Evolutionary conservation across 169 alveolate genomes (phyloP).

Genomic region (Plasmodium chabaudi): DNA sequence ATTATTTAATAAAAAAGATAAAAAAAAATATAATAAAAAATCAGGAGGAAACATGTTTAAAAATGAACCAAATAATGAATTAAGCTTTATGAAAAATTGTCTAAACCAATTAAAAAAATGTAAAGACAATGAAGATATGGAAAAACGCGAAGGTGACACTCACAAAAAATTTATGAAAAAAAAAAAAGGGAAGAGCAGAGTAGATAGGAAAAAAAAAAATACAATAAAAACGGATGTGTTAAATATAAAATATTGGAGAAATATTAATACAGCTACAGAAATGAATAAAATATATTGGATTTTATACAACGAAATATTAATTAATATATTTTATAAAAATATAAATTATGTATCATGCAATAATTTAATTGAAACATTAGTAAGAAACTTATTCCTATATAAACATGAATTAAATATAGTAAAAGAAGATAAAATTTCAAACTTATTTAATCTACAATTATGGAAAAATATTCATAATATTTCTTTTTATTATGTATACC

Average conservation of each 20-base stretch:
- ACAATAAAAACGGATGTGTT: constrained; percentile 14
- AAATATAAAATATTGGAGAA: constrained; percentile 70
- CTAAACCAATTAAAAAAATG: background rate
- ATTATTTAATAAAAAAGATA: constrained; percentile 24
- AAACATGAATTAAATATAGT: constrained; percentile 43
- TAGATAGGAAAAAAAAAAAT: constrained; percentile 16
- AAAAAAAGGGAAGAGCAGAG: background rate
- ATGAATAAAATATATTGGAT: constrained; percentile 61
- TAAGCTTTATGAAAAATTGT: background rate
- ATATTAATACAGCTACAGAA: constrained; percentile 56
- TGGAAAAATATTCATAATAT: constrained; percentile 56
- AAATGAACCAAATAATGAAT: background rate
- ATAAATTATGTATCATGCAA: constrained; percentile 56
- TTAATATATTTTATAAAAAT: constrained; percentile 46
- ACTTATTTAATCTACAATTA: constrained; percentile 39
- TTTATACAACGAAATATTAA: constrained; percentile 51
- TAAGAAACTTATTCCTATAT: constrained; percentile 35
- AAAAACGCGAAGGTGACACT: background rate
- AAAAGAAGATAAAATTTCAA: constrained; percentile 29
- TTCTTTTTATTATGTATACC: constrained; percentile 53
- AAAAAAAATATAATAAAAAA: background rate
- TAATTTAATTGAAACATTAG: constrained; percentile 45
- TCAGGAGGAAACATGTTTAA: background rate
- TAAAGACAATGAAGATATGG: background rate
- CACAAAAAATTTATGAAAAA: background rate